Base-by-base conservation (phyloP, 1,284 basidiomycete genomes). In the Ceratobasidium sp. region DNA sequence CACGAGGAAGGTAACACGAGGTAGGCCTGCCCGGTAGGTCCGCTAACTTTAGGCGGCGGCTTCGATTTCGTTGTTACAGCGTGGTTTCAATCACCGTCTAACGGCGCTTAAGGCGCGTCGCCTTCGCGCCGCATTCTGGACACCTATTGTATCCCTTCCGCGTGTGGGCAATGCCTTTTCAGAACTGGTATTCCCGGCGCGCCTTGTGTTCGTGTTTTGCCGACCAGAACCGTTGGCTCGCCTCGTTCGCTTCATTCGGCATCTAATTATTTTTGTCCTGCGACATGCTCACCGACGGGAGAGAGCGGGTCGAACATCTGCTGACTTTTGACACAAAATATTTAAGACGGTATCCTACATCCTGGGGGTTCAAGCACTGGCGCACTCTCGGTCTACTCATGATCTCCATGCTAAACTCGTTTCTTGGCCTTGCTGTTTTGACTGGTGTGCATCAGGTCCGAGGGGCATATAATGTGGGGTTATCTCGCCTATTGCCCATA, bases 21-120 rank as follows among this genome's bases (percentile, higher is more conserved):
- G 59, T 19, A 46, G 43, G 19, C 24, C 39, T 27, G 39, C 27
- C 59, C 22, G 22, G 14, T 14, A 16, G 27, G 59, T 41, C 22
- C 66, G 66, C 66, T 58, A 58, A 71, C 54, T 46, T 14, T 71
- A 71, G 39, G 66, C 66, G 66, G 29, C 19, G 41, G 53, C 66
- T 71, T 71, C 66, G 66, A 41, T 39, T 71, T 71, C 54, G 37
- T 29, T 16, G 56, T 24, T 31, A 13, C 66, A 59, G 29, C 54
- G 29, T 34, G 65, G 65, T 29, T 41, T 34, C 24, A n/a, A 37
- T 58, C 27, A 8, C 39, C 43, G 66, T 58, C 39, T 58, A 49
- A 58, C 54, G 31, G 66, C 66, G 66, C 66, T 54, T 71, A 71
- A 29, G 19, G 59, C 39, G 27, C 27, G 22, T 59, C 22, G n/a